Evolutionary conservation across 2,329 filamentous ascomycete genomes (phyloP), one percentile per base, ranked within the genome.

Genomic region (Colletotrichum caudatum): DNA sequence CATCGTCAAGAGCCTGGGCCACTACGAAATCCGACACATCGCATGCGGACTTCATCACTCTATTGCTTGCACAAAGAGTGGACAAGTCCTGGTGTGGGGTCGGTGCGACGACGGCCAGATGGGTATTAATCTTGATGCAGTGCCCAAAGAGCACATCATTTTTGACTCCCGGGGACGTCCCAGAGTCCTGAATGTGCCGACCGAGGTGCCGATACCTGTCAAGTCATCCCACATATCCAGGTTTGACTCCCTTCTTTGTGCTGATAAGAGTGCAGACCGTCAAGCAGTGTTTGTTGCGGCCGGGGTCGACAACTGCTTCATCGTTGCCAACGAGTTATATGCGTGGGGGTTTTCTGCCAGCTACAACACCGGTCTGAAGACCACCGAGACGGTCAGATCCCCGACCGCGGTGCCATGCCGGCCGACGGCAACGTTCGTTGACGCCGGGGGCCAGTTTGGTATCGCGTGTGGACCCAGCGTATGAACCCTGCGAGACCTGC

Each of bases 21-120:
- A 83, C 29, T 86, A 86, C 74, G 81, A 85, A 0, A 84, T 94
- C 70, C 84, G 81, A 39, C 83, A 87, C 63, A 84, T 94, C 39
- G 85, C 85, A 39, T 91, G 90, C n/a, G 91, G 91, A 44, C 84
- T 87, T 48, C 90, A 93, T 76, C 91, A 93, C 81, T 90, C 90
- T 75, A 84, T 85, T 35, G 84, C 84, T 7, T 78, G 81, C 66
- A 85, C 81, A 1, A 75, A 80, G 16, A 75, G 80, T 0, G 84
- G 84, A 0, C 73, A 84, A 58, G 79, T 85, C n/a, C 76, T 86
- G 2, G 78, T 80, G 39, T 86, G 83, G 83, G 85, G 84, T 26
- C 80, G 87, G 58, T 81, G 87, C 6, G 87, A 90, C 69, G 84
- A 82, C 9, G 81, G 81, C 66, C 85, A 88, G 74, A 82, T 86